A percentile compares a stretch with the other conserved stretches of the same genome.
Evolutionary conservation across 2,329 filamentous ascomycete genomes (phyloP).

Genomic region (Onygena corvina): DNA sequence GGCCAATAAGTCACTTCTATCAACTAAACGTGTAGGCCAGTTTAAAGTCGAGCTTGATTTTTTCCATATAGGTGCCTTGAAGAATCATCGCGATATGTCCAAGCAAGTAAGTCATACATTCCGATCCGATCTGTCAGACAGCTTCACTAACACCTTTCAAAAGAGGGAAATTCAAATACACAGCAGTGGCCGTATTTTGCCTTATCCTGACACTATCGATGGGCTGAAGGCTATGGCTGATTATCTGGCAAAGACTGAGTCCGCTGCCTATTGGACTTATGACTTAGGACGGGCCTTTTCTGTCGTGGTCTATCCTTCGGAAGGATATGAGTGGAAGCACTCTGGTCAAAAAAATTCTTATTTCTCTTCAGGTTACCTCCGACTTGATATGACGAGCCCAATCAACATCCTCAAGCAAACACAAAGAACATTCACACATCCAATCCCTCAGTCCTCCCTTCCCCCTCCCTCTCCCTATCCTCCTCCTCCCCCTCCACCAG

Average conservation of each 20-base stretch:
- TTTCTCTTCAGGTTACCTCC: conserved; percentile 7
- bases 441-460: not conserved
- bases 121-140: no score
- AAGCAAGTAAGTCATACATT: conserved; percentile 18
- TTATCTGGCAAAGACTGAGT: conserved; percentile 19
- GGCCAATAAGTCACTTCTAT: conserved; percentile 16
- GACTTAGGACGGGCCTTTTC: conserved; percentile 11
- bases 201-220: conserved; percentile 24
- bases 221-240: conserved; percentile 21
- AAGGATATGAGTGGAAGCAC: conserved; percentile 20
- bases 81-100: conserved; percentile 22
- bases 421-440: not conserved
- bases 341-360: conserved; percentile 14
- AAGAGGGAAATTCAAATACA: conserved; percentile 8
- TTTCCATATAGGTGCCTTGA: conserved; percentile 22
- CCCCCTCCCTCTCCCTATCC: conserved; percentile 1
- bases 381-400: conserved; percentile 16
- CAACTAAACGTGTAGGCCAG: conserved; percentile 15
- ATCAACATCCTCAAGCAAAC: conserved; percentile 4
- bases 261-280: conserved; percentile 24
- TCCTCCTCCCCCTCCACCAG: not conserved
- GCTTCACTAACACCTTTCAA: conserved; percentile 7
- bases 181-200: conserved; percentile 26
- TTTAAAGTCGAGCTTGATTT: conserved; percentile 24
- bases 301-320: conserved; percentile 23